phyloP scores from a whole-genome alignment of 1,139 yeast species.

The Geotrichum australiense region DNA sequence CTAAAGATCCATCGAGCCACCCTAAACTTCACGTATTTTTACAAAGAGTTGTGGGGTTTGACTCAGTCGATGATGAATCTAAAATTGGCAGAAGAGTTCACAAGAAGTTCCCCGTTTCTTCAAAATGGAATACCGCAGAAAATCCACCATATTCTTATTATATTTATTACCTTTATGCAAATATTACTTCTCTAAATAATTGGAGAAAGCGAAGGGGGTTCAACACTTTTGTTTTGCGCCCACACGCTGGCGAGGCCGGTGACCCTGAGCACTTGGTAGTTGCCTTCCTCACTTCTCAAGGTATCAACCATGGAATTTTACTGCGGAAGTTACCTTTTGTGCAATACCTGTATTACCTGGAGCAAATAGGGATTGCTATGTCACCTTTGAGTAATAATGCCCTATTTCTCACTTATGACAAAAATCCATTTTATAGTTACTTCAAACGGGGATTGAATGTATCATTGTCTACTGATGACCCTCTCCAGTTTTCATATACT shows the following conservation, averaged over 20 bases:
- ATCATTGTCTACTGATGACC: slow-evolving; percentile 89
- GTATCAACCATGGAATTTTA: slow-evolving; percentile 91
- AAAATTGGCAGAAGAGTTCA: slow-evolving; percentile 77
- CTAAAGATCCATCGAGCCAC: slow-evolving; percentile 72
- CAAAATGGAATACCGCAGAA: slow-evolving; percentile 63
- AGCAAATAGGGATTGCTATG: slow-evolving; percentile 96
- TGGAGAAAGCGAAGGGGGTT: slow-evolving; percentile 68
- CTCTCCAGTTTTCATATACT: slow-evolving; percentile 88
- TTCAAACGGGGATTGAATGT: slow-evolving; percentile 91
- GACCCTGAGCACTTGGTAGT: slow-evolving; percentile 94
- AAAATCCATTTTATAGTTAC: slow-evolving; percentile 83
- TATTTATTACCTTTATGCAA: slow-evolving; percentile 79
- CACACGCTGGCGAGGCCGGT: slow-evolving; percentile 99
- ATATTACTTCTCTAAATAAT: slow-evolving; percentile 75
- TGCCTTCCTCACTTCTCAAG: slow-evolving; percentile 83
- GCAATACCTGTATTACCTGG: slow-evolving; percentile 86
- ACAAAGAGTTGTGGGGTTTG: slow-evolving; percentile 94
- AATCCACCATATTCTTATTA: slow-evolving; percentile 98
- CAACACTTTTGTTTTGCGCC: slow-evolving; percentile 87
- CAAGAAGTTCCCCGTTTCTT: slow-evolving; percentile 75
- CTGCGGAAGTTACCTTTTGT: slow-evolving; percentile 89
- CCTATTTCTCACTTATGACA: slow-evolving; percentile 86
- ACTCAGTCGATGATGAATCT: slow-evolving; percentile 96
- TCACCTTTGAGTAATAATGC: slow-evolving; percentile 97
- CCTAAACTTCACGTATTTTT: slow-evolving; percentile 84